Percentiles rank a stretch among this genome's conserved stretches.
phyloP scores from a whole-genome alignment of 2,329 filamentous ascomycete genomes.

The Knoxdaviesia proteae region DNA sequence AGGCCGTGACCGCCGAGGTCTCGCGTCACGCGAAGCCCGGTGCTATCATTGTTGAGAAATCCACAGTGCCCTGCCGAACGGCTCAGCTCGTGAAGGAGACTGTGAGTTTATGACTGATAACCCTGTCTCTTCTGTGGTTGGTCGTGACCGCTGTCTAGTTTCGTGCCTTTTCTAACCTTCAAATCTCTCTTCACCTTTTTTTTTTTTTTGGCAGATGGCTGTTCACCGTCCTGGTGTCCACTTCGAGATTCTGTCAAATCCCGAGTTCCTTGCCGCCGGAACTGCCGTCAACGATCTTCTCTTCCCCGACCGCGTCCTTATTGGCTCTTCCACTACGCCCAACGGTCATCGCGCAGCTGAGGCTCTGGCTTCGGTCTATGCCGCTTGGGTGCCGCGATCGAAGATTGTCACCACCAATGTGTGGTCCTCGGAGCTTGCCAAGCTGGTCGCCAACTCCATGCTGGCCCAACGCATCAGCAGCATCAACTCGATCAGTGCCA shows the following conservation, averaged over 20 bases:
- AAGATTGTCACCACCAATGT: slow-evolving; percentile 53
- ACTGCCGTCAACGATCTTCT: slow-evolving; percentile 54
- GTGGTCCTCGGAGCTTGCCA: slow-evolving; percentile 61
- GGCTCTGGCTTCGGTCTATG: slow-evolving; percentile 44
- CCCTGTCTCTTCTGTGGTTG: background rate
- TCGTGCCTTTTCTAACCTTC: slow-evolving; percentile 5
- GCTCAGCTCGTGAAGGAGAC: slow-evolving; percentile 49
- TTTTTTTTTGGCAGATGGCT: slow-evolving; percentile 20
- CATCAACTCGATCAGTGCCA: slow-evolving; percentile 63
- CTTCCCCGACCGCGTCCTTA: slow-evolving; percentile 51
- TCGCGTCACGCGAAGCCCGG: slow-evolving; percentile 43
- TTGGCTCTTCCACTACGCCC: slow-evolving; percentile 43
- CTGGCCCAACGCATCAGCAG: slow-evolving; percentile 62
- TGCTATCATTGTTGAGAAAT: slow-evolving; percentile 64
- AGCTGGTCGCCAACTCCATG: slow-evolving; percentile 63
- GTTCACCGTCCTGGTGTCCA: slow-evolving; percentile 38
- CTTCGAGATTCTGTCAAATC: slow-evolving; percentile 64
- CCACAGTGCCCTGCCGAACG: slow-evolving; percentile 57
- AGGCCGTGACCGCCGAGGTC: slow-evolving; percentile 46
- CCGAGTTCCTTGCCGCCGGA: slow-evolving; percentile 62
- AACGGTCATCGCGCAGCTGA: slow-evolving; percentile 40
- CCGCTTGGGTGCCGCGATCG: slow-evolving; percentile 44
- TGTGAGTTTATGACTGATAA: slow-evolving; percentile 19
- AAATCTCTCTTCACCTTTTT: background rate
- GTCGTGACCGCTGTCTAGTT: background rate